phyloP scores from a whole-genome alignment of 352 stramenopile species.

The Globisporangium sylvaticum region DNA sequence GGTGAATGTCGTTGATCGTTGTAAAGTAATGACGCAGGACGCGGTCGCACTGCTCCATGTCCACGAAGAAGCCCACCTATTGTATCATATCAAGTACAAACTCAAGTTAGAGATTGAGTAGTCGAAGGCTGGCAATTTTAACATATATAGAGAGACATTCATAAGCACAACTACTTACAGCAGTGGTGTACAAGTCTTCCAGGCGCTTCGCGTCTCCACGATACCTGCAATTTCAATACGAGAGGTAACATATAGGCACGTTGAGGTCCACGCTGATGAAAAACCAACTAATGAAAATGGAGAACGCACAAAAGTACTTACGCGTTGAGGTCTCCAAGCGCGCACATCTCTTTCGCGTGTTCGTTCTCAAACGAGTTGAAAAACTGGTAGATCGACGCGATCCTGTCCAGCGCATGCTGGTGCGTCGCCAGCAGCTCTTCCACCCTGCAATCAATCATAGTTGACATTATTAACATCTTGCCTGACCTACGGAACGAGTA shows the following conservation, averaged over 20 bases:
- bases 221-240: neutral
- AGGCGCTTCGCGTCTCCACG: slow-evolving; percentile 8
- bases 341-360: slow-evolving; percentile 29
- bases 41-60: slow-evolving; percentile 87
- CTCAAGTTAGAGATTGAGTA: neutral
- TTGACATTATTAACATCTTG: no score
- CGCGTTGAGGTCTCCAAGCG: slow-evolving; percentile 11
- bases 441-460: slow-evolving; percentile 15
- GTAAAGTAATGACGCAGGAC: slow-evolving; percentile 76
- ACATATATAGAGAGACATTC: neutral
- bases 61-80: slow-evolving; percentile 77
- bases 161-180: slow-evolving; percentile 3
- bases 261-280: neutral
- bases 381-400: slow-evolving; percentile 56
- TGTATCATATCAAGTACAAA: neutral
- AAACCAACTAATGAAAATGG: no score
- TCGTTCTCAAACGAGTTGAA: slow-evolving; percentile 56
- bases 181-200: slow-evolving; percentile 18
- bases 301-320: neutral
- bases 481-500: neutral
- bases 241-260: neutral
- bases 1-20: slow-evolving; percentile 81
- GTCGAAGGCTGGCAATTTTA: no score
- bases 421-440: slow-evolving; percentile 63
- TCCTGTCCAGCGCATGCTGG: slow-evolving; percentile 56